These are phyloP conservation scores for Asclepias syriaca DNA, from an alignment of 257 asterid species.

Conservation along the genomic window DNA sequence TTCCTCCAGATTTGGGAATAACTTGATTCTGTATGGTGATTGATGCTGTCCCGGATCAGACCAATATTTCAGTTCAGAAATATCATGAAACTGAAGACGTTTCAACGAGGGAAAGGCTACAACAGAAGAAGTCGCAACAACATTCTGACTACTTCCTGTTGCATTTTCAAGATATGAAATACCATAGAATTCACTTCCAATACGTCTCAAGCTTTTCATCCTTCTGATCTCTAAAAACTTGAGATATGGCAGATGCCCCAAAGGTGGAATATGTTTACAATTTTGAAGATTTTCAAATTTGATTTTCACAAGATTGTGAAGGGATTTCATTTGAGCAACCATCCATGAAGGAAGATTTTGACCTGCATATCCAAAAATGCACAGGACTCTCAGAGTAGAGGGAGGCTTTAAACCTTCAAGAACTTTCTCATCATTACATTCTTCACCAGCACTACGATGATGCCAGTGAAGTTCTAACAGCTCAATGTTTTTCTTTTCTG, in stretches of 20 bases:
- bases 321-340: not conserved
- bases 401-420: constrained; percentile 10
- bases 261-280: not conserved
- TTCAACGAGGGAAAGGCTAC: not conserved
- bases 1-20: too few relatives aligned
- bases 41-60: too few relatives aligned
- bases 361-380: not conserved
- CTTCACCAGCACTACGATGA: not conserved
- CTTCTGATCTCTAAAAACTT: not conserved
- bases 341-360: constrained; percentile 2
- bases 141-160: not conserved
- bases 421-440: not conserved
- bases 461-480: not conserved
- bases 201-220: not conserved
- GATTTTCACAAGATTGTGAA: not conserved
- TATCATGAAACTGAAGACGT: not conserved
- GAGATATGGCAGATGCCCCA: not conserved
- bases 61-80: not conserved
- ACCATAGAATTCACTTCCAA: not conserved
- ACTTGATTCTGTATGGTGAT: too few relatives aligned
- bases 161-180: not conserved
- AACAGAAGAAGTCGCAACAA: not conserved
- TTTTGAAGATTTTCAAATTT: not conserved
- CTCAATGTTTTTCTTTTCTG: not conserved
- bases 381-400: not conserved